Percentiles rank a stretch among this genome's conserved stretches.
Conservation (phyloP, 2,329 filamentous ascomycete genomes). For the Parastagonospora nodorum region DNA sequence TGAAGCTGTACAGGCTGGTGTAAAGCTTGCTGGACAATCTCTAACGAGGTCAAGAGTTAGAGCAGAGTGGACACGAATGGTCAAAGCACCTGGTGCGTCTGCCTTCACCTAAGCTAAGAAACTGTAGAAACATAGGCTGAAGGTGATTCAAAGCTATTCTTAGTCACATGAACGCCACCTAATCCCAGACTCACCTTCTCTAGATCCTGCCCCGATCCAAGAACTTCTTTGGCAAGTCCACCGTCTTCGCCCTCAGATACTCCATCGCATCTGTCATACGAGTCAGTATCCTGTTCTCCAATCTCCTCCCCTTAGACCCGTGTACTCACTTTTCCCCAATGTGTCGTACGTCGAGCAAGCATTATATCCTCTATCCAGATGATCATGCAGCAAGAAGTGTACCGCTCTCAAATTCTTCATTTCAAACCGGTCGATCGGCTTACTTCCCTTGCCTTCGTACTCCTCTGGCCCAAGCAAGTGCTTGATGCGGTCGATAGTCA, state of each 20-base stretch:
- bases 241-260: constrained; percentile 22
- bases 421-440: constrained; percentile 22
- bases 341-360: constrained; percentile 20
- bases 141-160: too few relatives aligned
- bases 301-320: too few relatives aligned
- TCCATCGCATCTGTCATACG: constrained; percentile 19
- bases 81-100: too few relatives aligned
- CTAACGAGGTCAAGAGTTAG: too few relatives aligned
- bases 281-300: neutral
- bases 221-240: constrained; percentile 22
- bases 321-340: constrained; percentile 17
- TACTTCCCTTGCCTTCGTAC: constrained; percentile 15
- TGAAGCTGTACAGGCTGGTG: too few relatives aligned
- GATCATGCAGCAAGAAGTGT: constrained; percentile 35
- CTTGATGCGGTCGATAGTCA: constrained; percentile 24
- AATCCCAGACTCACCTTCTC: neutral
- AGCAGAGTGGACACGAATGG: too few relatives aligned
- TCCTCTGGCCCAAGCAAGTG: constrained; percentile 27
- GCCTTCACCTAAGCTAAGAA: too few relatives aligned
- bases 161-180: too few relatives aligned
- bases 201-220: constrained; percentile 16
- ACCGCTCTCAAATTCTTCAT: constrained; percentile 18
- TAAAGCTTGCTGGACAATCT: too few relatives aligned
- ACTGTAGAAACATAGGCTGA: too few relatives aligned
- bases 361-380: constrained; percentile 24